Base-by-base conservation (phyloP, 225 moss, liverwort and hornwort genomes). In the Sphagnum contortum region DNA sequence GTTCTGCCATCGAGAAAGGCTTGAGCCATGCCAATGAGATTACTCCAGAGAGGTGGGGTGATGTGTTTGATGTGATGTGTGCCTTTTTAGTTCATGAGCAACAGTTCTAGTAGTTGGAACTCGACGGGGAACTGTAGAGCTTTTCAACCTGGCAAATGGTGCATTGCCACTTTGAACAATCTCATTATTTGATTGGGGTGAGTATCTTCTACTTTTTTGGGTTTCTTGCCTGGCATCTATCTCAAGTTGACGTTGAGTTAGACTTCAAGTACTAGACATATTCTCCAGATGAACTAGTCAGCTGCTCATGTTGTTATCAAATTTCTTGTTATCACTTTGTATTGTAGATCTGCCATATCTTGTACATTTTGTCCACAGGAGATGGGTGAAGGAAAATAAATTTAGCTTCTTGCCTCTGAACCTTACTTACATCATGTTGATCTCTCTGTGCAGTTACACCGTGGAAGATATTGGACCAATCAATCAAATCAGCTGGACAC, bases 151-250 rank as follows among this genome's bases (percentile, higher is more conserved):
- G 75, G 90, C 92, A 57, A 90, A 96, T 68, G 83, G 76, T 81
- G 88, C 96, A 57, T 81, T 83, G 49, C 83, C 75, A 64, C 88
- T 96, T 64, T 92, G 96, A 65, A 90, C 92, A 49, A 87, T 92
- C 47, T 96, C 96, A 63, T 83, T 96, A 63, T 85, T 87, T 71
- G 92, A 96, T 77, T 96, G 96, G 96, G 96, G 96, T 96, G 75
- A 81, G 51, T 3, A 49, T 3, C 3, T 49, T 48, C 4, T 47
- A 48, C 49, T 9, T 29, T 64, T 3, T 9, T 64, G 4, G 4
- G 8, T 50, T 10, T 29, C 29, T 29, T 29, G 29, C 29, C 29
- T 29, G 29, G 29, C 29, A 29, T 29, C 29, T 29, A 29, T 29
- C 29, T 29, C 29, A 29, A 29, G 29, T 29, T 29, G 29, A 29